Evolutionary conservation across 768 basidiomycete species (phyloP).

Genomic region (Xanthoconium stramineum): DNA sequence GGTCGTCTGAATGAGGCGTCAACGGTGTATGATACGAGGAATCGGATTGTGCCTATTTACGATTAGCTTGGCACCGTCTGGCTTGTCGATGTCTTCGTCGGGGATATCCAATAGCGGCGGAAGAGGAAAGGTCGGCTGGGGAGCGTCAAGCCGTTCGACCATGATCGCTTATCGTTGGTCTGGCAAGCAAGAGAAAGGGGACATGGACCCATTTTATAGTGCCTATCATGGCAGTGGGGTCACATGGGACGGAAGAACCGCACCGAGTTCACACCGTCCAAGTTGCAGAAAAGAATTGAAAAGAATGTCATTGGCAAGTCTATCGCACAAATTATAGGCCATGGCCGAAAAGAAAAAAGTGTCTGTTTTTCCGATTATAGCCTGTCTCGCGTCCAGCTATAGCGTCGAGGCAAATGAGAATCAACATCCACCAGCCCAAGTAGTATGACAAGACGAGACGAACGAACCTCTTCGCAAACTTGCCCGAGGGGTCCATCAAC

Average conservation of each 20-base stretch:
- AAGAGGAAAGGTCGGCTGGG: slow-evolving; percentile 38
- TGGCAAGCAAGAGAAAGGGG: background rate
- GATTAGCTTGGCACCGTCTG: slow-evolving; percentile 30
- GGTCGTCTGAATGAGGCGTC: slow-evolving; percentile 25
- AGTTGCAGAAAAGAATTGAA: background rate
- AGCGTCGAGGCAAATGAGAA: background rate
- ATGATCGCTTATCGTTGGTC: slow-evolving; percentile 19
- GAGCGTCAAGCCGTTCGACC: slow-evolving; percentile 41
- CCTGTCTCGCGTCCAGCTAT: slow-evolving; percentile 74
- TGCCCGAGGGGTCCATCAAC: slow-evolving; percentile 64
- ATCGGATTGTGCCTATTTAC: slow-evolving; percentile 27
- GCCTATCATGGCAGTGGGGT: background rate
- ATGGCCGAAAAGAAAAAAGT: slow-evolving; percentile 1
- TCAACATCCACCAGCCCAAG: background rate
- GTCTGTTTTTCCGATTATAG: slow-evolving; percentile 53
- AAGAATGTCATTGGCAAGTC: slow-evolving; percentile 19
- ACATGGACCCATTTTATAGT: background rate
- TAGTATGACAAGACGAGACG: no score
- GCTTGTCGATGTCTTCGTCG: slow-evolving; percentile 40
- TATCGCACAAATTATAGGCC: slow-evolving; percentile 15
- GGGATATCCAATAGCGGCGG: slow-evolving; percentile 40
- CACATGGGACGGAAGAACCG: background rate
- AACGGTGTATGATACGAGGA: background rate
- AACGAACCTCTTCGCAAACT: slow-evolving; percentile 62
- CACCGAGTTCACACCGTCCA: slow-evolving; percentile 2